Evolutionary conservation across 352 stramenopile species (phyloP).

Genomic region (Globisporangium mamillatum): DNA sequence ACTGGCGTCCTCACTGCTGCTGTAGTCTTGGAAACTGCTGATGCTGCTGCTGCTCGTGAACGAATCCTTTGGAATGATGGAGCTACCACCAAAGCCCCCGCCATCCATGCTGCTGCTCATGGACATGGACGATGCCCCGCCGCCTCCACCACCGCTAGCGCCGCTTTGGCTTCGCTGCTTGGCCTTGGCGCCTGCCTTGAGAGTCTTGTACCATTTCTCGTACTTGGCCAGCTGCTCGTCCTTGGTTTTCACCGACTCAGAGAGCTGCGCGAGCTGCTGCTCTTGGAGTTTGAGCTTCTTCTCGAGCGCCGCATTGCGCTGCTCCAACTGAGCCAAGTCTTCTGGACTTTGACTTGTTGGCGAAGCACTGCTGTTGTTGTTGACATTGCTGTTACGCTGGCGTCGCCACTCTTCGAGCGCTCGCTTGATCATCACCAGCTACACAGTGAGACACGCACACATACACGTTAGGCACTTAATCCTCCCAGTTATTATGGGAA

Average conservation of each 20-base stretch:
- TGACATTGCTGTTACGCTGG: slow-evolving; percentile 43
- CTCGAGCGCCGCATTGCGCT: slow-evolving; percentile 24
- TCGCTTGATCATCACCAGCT: slow-evolving; percentile 88
- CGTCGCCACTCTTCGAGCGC: slow-evolving; percentile 87
- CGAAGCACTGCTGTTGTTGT: background rate
- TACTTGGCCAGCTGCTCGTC: slow-evolving; percentile 80
- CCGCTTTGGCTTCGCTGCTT: slow-evolving; percentile 69
- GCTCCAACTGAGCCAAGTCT: background rate
- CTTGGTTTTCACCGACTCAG: slow-evolving; percentile 45
- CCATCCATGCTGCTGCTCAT: slow-evolving; percentile 38
- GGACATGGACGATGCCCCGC: slow-evolving; percentile 7
- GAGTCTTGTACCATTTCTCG: slow-evolving; percentile 84
- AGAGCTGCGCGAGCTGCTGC: slow-evolving; percentile 58
- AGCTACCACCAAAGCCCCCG: slow-evolving; percentile 12
- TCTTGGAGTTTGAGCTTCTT: slow-evolving; percentile 45
- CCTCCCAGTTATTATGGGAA: background rate
- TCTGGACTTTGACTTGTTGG: background rate
- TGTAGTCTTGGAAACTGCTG: slow-evolving; percentile 47
- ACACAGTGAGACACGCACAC: background rate
- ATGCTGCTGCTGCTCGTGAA: slow-evolving; percentile 66
- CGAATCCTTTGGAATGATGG: slow-evolving; percentile 34
- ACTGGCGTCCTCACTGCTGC: slow-evolving; percentile 14
- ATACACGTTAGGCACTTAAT: background rate
- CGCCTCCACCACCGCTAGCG: slow-evolving; percentile 19
- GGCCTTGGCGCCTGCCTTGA: slow-evolving; percentile 79